A percentile compares a stretch with the other conserved stretches of the same genome.
These are phyloP conservation scores for Lipomyces spencermartinsiae DNA, from an alignment of 805 yeast species.

Conservation along the genomic window DNA sequence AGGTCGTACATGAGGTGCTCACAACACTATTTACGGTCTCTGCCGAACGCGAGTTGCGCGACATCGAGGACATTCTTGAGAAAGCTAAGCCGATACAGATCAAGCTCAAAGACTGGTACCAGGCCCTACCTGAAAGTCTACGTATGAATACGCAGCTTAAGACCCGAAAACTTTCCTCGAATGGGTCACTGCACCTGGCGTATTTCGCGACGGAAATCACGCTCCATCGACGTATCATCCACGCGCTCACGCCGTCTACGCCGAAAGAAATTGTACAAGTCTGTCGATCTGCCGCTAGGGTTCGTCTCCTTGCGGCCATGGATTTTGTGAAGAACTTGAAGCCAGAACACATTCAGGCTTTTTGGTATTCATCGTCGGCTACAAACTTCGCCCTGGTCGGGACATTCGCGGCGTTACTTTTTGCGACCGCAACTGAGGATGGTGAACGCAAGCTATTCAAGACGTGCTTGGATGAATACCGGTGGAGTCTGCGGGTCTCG, in stretches of 20 bases:
- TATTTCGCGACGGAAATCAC: slow-evolving; percentile 42
- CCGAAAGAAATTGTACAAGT: slow-evolving; percentile 49
- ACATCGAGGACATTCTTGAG: slow-evolving; percentile 71
- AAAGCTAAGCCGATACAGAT: slow-evolving; percentile 58
- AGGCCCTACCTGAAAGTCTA: slow-evolving; percentile 44
- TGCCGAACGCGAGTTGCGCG: slow-evolving; percentile 61
- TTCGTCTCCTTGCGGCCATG: slow-evolving; percentile 38
- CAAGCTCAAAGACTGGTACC: slow-evolving; percentile 47
- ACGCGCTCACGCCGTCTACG: slow-evolving; percentile 55
- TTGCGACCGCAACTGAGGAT: slow-evolving; percentile 55
- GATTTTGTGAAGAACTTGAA: slow-evolving; percentile 39
- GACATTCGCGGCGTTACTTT: slow-evolving; percentile 41
- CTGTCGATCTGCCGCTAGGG: slow-evolving; percentile 44
- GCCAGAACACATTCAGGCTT: slow-evolving; percentile 42
- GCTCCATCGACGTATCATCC: slow-evolving; percentile 40
- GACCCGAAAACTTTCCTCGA: slow-evolving; percentile 77
- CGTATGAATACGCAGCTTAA: slow-evolving; percentile 50
- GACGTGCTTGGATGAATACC: slow-evolving; percentile 73
- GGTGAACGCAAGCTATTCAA: slow-evolving; percentile 71
- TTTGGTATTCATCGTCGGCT: slow-evolving; percentile 40
- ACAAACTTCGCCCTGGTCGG: slow-evolving; percentile 44
- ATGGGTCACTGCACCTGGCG: slow-evolving; percentile 53
- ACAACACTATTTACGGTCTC: slow-evolving; percentile 73
- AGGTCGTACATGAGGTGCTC: slow-evolving; percentile 73
- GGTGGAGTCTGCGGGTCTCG: slow-evolving; percentile 76